Base-by-base conservation (phyloP, 2,329 filamentous ascomycete species). In the Trichoderma sp. region DNA sequence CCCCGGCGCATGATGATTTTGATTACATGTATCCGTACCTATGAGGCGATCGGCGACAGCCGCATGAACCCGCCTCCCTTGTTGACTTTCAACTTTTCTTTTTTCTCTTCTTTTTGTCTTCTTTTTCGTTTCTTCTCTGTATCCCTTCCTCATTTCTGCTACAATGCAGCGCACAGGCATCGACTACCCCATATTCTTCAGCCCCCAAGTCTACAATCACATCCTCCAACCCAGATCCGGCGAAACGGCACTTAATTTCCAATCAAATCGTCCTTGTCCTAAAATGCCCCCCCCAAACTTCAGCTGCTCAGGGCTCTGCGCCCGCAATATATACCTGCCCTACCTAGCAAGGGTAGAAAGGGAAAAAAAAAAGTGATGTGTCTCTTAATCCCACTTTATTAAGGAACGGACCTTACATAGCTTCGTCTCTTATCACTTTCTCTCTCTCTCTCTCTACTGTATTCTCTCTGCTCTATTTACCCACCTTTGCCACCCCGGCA, bases 241-340 rank as follows among this genome's bases (percentile, higher is more conserved):
- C 63, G 52, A 66, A 28, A 14, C 32, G 34, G 24, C 63, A 49
- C 3, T 3, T 26, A 34, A 34, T 34, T 34, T 34, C 32, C 32
- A 34, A 5, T 34, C 32, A 11, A 34, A 5, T 37, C 11, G 26
- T 16, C 30, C 3, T 13, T 32, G 28, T 34, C 13, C 46, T 24
- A 51, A 37, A 16, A n/a, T n/a, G 18, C 39, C 34, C 18, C 39
- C 32, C 6, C 32, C 28, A 6, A 43, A n/a, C 30, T 32, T 66
- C 63, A 66, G 63, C 63, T 26, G 37, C 26, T 66, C 54, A 30
- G 37, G 52, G 28, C n/a, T 43, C 30, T 66, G 63, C 63, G 63
- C 63, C 63, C 63, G 63, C 63, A 66, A 13, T 7, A 32, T 7
- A 32, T 34, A 34, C 32, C 28, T 26, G 26, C 26, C 26, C 26